Evolutionary conservation across 148 eudicot species (phyloP), one percentile per base, ranked within the genome.

Genomic region (Mesembryanthemum crystallinum): DNA sequence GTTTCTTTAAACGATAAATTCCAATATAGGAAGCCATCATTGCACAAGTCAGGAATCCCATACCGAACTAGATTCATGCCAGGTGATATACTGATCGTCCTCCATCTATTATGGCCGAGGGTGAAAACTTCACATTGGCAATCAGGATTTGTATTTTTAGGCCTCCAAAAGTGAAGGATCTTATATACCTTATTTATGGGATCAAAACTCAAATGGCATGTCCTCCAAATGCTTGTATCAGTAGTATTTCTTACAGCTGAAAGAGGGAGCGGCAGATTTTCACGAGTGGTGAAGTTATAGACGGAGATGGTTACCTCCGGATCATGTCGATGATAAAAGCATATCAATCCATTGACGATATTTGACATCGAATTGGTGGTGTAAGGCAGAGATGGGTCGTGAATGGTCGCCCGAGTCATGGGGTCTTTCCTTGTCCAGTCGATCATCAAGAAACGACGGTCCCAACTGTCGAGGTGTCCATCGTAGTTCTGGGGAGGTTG

Each of bases 291-390:
- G n/a, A 65, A 12, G 23, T 33, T 65, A 35, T 65, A 65, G 18
- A 65, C 17, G 47, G 10, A 35, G 23, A 65, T 37, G 45, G 10
- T 32, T 10, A 12, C 47, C 45, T 14, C 28, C 23, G 3, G 10
- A 10, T 20, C 11, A 65, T 33, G 1, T 0, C 24, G 10, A 30
- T 1, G 0, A 25, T 65, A 65, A 4, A 65, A 65, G 69, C 69
- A 65, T 32, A 65, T 21, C 24, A 65, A 65, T 8, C 69, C 69
- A 33, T 65, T 21, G 8, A 65, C 45, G 78, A 4, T 51, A 72
- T 66, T 62, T 72, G 67, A 79, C 61, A 32, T 27, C 15, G 2
- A 1, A 13, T 20, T 61, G 5, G 13, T 12, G 17, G 25, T 21
- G 18, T 23, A 25, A 4, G 65, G 8, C 21, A 12, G 32, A 25